A percentile compares a stretch with the other conserved stretches of the same genome.
Conservation (phyloP, 805 yeast species). For the Aciculoconidium aculeatum region DNA sequence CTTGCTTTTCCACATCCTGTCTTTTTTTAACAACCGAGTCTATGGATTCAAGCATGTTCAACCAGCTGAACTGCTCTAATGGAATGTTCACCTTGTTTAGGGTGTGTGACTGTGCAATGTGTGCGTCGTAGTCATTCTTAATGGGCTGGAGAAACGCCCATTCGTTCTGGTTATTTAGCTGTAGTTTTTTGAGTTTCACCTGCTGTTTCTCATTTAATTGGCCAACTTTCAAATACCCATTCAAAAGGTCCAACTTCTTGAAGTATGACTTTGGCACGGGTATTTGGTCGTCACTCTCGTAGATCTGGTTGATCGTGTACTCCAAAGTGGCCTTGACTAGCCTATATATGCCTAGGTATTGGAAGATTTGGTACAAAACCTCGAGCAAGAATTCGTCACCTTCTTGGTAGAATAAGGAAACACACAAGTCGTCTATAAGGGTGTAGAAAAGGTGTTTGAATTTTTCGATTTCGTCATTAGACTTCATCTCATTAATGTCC, state of each 20-base stretch:
- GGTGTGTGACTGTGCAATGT: slow-evolving; percentile 11
- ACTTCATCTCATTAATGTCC: slow-evolving; percentile 6
- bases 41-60: slow-evolving; percentile 23
- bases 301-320: slow-evolving; percentile 42
- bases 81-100: slow-evolving; percentile 8
- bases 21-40: slow-evolving; percentile 26
- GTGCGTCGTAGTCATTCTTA: slow-evolving; percentile 23
- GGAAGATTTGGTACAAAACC: slow-evolving; percentile 45
- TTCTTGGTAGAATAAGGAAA: slow-evolving; percentile 60
- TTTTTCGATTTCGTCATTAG: slow-evolving; percentile 10
- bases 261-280: slow-evolving; percentile 13
- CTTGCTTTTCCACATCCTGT: slow-evolving; percentile 31
- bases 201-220: not conserved
- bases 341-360: slow-evolving; percentile 41
- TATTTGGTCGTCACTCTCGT: slow-evolving; percentile 37
- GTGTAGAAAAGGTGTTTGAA: slow-evolving; percentile 34
- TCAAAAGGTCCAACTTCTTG: slow-evolving; percentile 4
- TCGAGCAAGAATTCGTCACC: slow-evolving; percentile 55
- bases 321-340: slow-evolving; percentile 56
- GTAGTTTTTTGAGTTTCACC: not conserved
- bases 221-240: slow-evolving; percentile 2
- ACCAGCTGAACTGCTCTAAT: slow-evolving; percentile 17
- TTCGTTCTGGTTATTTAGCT: slow-evolving; percentile 6
- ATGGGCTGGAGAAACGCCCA: slow-evolving; percentile 28
- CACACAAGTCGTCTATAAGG: slow-evolving; percentile 54